Evolutionary conservation across 1,284 basidiomycete genomes (phyloP).

Genomic region (Tylopilus orsonianus): DNA sequence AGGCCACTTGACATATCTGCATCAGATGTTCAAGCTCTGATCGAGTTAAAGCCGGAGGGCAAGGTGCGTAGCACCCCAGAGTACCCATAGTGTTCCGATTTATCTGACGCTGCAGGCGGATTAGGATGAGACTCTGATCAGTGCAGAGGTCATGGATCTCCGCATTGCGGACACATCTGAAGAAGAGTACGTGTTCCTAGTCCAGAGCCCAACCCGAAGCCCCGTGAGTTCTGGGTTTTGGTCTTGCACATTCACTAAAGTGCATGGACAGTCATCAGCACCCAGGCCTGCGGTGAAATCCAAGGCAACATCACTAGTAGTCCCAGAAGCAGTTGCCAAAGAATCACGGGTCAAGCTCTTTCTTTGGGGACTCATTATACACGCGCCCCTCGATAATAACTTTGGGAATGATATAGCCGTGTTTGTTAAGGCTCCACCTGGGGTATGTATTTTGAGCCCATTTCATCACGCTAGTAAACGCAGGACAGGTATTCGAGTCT

Average conservation of each 20-base stretch:
- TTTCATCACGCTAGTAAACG: conserved; percentile 1
- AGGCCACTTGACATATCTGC: conserved; percentile 59
- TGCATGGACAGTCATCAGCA: conserved; percentile 38
- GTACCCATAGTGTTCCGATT: conserved; percentile 1
- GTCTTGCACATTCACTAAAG: conserved; percentile 6
- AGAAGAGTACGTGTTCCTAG: conserved; percentile 44
- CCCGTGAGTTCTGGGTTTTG: conserved; percentile 42
- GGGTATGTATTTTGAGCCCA: conserved; percentile 49
- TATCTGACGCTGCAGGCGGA: conserved; percentile 7
- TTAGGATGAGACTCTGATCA: conserved; percentile 72
- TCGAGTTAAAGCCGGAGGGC: conserved; percentile 69
- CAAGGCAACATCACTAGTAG: conserved; percentile 64
- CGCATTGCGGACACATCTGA: conserved; percentile 48
- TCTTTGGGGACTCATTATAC: conserved; percentile 66
- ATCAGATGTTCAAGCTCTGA: conserved; percentile 61
- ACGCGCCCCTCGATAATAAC: conserved; percentile 59
- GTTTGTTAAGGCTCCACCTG: conserved; percentile 86
- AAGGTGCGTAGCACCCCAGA: conserved; percentile 46
- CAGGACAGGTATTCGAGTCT: conserved; percentile 79
- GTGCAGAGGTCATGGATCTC: conserved; percentile 62
- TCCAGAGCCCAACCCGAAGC: conserved; percentile 49
- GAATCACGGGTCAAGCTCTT: conserved; percentile 74
- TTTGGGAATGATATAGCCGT: conserved; percentile 65
- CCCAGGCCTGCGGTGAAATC: conserved; percentile 61
- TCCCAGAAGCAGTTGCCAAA: conserved; percentile 71